Evolutionary conservation across 345 rosid species (phyloP), one percentile per base, ranked within the genome.

Genomic region (Durio zibethinus): DNA sequence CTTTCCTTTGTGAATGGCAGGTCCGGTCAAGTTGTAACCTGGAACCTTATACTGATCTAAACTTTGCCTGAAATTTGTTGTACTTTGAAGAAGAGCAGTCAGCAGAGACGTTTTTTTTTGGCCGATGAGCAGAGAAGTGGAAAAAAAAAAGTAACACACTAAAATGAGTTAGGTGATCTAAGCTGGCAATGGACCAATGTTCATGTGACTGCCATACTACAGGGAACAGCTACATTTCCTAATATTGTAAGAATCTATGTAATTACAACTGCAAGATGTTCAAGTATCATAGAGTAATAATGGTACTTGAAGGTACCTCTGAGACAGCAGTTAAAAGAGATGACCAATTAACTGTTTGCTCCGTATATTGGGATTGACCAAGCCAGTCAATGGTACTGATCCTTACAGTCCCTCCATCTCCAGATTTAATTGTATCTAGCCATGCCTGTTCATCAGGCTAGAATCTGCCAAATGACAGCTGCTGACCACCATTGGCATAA

Each of bases 381-480:
- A 94, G 94, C 97, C 97, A 94, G 73, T 94, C 98, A 94, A 92
- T 94, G 9, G 97, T 91, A 75, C 80, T 91, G 61, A 94, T 92
- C 82, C 94, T 87, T 52, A 94, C 86, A 0, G 87, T 88, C 60
- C 84, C 89, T 79, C 93, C 91, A 47, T 23, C 84, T 27, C 84
- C 79, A 9, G 97, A 94, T 77, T 85, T 91, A 27, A 94, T 91
- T 35, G 98, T 89, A 75, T 90, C 97, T 59, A 91, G 21, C 97
- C 98, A 94, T 12, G 90, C 97, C 80, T 94, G 97, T 62, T 94
- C 97, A 80, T 94, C 97, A 33, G 93, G 71, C 52, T 85, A 91
- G 80, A 79, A 85, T 82, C 82, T 90, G 80, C 89, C 94, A 63
- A 92, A 94, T 38, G 87, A 86, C 29, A 94, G 85, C 97, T 94